Evolutionary conservation across 352 stramenopile genomes (phyloP), one percentile per base, ranked within the genome.

Genomic region (Globisporangium nodosum): DNA sequence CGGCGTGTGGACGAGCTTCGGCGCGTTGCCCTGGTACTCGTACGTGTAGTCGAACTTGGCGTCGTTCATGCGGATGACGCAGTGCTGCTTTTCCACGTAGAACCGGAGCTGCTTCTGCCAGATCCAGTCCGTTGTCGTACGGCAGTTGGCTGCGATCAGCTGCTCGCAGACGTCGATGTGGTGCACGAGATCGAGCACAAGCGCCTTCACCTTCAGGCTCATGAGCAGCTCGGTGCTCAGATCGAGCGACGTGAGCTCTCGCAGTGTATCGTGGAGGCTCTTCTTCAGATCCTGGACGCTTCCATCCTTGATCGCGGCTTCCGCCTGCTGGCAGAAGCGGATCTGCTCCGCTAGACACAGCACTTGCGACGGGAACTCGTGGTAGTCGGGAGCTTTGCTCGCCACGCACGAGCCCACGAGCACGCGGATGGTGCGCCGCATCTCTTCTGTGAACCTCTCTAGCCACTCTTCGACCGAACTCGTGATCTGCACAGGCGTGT

Each of bases 151-250:
- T 3, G 39, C 53, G 3, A 88, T 54, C 1, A 98, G 63, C 49
- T 98, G 88, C 45, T 98, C 88, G 46, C 95, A 94, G 0, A 98
- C 87, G 58, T 98, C 94, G 39, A 98, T 96, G 58, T 97, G 87
- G 47, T 98, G 95, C n/a, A 98, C 88, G 3, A 98, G 70, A 50
- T 98, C 95, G 8, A 98, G 68, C 43, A 98, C 88, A 6, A 98
- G 79, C 4, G 85, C 88, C 65, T 98, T 98, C 15, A 96, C 82
- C 56, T 98, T 98, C 45, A 98, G 75, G 59, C 87, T 92, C 75
- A 96, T 90, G 13, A 98, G 75, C 42, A 85, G 66, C 53, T 96
- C 82, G 0, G 76, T 82, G 46, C 82, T 94, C 30, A 98, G 65
- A 52, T 98, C 93, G 35, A 96, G 65, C 7, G 78, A 85, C 33